A percentile compares a stretch with the other conserved stretches of the same genome.
Conservation (phyloP, 257 asterid species). For the Anisodus acutangulus region DNA sequence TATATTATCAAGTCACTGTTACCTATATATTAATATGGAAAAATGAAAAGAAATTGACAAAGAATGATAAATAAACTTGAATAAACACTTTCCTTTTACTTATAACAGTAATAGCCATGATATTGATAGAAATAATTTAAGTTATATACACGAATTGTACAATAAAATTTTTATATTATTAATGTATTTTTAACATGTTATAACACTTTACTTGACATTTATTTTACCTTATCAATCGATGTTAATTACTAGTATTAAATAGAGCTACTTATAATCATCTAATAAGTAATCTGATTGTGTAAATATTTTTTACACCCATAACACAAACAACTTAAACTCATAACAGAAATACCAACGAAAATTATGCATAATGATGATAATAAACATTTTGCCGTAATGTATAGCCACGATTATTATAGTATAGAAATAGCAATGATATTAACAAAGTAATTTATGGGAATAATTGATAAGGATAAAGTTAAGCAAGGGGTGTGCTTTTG, state of each 20-base stretch:
- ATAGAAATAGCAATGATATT: conserved; percentile 6
- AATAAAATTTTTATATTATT: too few relatives aligned
- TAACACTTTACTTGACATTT: too few relatives aligned
- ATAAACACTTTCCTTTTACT: background rate
- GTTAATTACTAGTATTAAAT: too few relatives aligned
- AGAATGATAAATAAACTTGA: background rate
- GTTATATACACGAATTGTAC: too few relatives aligned
- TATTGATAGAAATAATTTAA: too few relatives aligned
- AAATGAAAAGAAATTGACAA: background rate
- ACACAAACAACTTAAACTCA: background rate
- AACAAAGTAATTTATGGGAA: background rate
- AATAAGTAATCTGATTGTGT: too few relatives aligned
- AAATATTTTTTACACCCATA: too few relatives aligned
- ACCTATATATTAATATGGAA: too few relatives aligned
- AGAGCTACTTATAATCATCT: too few relatives aligned
- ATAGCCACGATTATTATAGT: background rate
- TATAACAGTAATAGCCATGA: background rate
- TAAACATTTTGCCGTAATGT: background rate
- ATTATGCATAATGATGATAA: background rate
- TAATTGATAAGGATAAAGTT: background rate
- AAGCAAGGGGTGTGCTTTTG: background rate
- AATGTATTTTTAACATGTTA: too few relatives aligned
- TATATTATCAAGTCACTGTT: too few relatives aligned
- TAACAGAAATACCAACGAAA: background rate
- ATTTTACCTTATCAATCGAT: too few relatives aligned